Evolutionary conservation across 2,329 filamentous ascomycete genomes (phyloP).

Genomic region (Ophiostoma perfectum): DNA sequence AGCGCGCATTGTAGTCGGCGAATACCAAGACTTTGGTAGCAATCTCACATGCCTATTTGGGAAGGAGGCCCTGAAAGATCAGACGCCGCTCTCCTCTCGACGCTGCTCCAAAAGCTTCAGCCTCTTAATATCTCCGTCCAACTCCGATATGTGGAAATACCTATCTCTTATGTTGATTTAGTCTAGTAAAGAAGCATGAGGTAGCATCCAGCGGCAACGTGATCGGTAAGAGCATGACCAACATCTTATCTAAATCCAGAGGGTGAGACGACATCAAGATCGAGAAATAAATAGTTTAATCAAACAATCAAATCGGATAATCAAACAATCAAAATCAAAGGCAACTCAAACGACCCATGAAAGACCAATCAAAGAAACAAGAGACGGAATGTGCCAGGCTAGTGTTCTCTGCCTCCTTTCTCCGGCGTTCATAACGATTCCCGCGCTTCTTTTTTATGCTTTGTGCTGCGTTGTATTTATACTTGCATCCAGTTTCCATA

Average conservation of each 20-base stretch:
- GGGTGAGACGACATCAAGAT: not conserved
- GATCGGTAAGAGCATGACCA: not conserved
- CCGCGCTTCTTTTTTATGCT: not conserved
- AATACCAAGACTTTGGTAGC: conserved; percentile 5
- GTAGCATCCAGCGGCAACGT: not conserved
- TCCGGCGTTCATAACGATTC: no score
- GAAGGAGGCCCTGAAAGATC: conserved; percentile 9
- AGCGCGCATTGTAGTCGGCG: not conserved
- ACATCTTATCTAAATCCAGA: not conserved
- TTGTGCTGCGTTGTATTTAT: conserved; percentile 1
- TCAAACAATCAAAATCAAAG: no score
- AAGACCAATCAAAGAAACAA: no score
- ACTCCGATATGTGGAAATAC: conserved; percentile 5
- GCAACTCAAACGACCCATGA: no score
- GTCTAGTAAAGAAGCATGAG: not conserved
- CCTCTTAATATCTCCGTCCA: conserved; percentile 5
- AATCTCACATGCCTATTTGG: not conserved
- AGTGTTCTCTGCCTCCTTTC: no score
- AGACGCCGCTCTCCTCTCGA: not conserved
- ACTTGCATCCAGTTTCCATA: not conserved
- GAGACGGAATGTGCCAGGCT: no score
- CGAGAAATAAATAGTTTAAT: not conserved
- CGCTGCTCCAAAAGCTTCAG: not conserved
- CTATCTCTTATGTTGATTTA: not conserved
- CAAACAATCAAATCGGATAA: not conserved